phyloP scores from a whole-genome alignment of 73 alveolate species.

The Tetrahymena elliotti region DNA sequence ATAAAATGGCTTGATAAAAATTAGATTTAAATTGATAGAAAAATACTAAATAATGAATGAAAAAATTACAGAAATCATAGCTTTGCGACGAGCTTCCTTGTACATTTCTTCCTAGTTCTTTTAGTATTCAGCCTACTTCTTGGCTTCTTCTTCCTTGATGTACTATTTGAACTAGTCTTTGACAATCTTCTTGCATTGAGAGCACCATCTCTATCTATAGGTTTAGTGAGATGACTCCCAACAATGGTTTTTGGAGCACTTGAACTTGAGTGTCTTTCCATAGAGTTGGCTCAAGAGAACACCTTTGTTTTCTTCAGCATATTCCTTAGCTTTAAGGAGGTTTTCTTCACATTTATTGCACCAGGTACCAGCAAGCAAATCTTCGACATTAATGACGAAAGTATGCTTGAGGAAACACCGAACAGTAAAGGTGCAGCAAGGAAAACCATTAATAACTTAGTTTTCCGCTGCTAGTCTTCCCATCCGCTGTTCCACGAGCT shows the following conservation, averaged over 20 bases:
- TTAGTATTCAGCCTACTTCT: not conserved
- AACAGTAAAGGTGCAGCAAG: conserved; percentile 1
- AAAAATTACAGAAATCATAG: not conserved
- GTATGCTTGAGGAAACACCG: conserved; percentile 3
- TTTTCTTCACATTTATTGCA: not conserved
- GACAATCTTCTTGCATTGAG: not conserved
- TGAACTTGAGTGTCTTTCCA: not conserved
- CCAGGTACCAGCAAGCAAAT: conserved; percentile 1
- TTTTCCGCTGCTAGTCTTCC: conserved; percentile 3
- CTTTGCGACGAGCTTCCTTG: not conserved
- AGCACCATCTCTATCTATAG: not conserved
- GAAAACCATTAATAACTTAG: not conserved
- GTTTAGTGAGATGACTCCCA: not conserved
- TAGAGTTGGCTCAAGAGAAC: not conserved
- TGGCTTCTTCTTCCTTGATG: not conserved
- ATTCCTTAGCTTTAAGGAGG: not conserved
- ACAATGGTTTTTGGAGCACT: not conserved
- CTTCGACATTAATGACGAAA: not conserved
- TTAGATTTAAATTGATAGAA: no score
- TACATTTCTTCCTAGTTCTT: not conserved
- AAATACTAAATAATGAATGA: not conserved
- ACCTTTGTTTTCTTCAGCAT: not conserved
- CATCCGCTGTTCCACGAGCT: conserved; percentile 4
- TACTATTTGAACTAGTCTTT: not conserved
- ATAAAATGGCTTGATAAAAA: not conserved